Evolutionary conservation across 2,329 filamentous ascomycete species (phyloP), one percentile per base, ranked within the genome.

Genomic region (Colletotrichum eleusines): DNA sequence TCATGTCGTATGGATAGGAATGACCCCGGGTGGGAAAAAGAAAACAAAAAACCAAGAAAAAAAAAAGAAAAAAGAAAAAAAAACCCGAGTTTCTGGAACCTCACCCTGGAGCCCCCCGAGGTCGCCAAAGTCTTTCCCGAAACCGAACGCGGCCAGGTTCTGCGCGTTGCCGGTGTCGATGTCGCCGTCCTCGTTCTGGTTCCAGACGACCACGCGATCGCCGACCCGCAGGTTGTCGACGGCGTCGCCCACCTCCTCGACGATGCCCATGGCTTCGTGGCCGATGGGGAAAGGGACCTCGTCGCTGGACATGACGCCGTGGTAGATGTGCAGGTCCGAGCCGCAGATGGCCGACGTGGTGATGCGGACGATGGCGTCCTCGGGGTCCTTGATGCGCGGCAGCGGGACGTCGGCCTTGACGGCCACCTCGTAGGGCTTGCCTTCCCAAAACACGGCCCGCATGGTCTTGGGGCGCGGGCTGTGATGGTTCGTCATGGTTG

Each of bases 191-290:
- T 74, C 74, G 2, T 77, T 73, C 9, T 78, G 40, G 26, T 75
- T 76, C 51, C 20, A 71, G 73, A 82, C 79, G n/a, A 82, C 79
- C 33, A 82, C 82, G 31, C 79, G 74, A 57, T 85, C 81, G 5
- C 82, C 83, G 3, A 75, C 61, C 44, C 78, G 75, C 60, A 84
- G 73, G 23, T 74, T 75, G 7, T 73, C 75, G 6, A 83, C 81
- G 14, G 74, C 77, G 4, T 75, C 61, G 6, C 84, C 84, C 35
- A 82, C 69, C 20, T 76, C 73, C 33, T 76, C 73, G 6, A 84
- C 75, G 48, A 78, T 63, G n/a, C 83, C 82, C n/a, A 83, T 77
- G 51, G 81, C 81, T 74, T 84, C 83, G 72, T 84, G 81, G 18
- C 82, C 82, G 12, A 79, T 53, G 5, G 53, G 58, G 9, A 59